Conservation (phyloP, 352 stramenopile species). For the Pythium volutum region DNA sequence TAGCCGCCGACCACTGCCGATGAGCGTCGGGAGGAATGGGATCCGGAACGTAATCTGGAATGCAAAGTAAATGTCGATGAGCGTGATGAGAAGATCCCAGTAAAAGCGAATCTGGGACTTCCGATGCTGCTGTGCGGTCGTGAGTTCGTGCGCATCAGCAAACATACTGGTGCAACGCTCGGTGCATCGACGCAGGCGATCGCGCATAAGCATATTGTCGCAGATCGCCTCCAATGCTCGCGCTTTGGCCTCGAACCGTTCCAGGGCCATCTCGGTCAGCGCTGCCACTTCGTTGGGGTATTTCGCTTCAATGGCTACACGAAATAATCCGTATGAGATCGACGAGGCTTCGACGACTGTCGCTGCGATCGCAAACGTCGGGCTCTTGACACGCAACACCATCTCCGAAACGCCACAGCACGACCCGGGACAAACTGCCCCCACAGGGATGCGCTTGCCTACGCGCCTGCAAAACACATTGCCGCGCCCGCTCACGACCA, state of each 20-base stretch:
- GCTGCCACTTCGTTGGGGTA: conserved; percentile 44
- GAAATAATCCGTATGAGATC: conserved; percentile 47
- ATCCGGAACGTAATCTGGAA: conserved; percentile 74
- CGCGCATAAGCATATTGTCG: conserved; percentile 42
- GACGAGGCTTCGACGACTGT: conserved; percentile 53
- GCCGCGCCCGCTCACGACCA: conserved; percentile 55
- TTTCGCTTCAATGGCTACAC: conserved; percentile 39
- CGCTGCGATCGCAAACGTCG: conserved; percentile 44
- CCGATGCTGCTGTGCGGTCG: conserved; percentile 35
- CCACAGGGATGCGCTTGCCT: conserved; percentile 36
- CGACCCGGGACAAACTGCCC: conserved; percentile 47
- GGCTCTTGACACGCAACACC: conserved; percentile 52
- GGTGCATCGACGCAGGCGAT: conserved; percentile 44
- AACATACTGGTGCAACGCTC: conserved; percentile 65
- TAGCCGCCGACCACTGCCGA: conserved; percentile 9
- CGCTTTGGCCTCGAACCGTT: conserved; percentile 48
- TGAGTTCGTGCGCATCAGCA: conserved; percentile 33
- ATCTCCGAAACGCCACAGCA: conserved; percentile 68
- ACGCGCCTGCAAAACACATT: conserved; percentile 52
- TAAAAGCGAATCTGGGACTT: conserved; percentile 57
- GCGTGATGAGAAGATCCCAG: conserved; percentile 56
- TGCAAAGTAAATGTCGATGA: conserved; percentile 61
- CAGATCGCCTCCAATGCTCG: conserved; percentile 46
- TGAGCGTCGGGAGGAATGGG: conserved; percentile 46
- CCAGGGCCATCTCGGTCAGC: conserved; percentile 35